Percentiles rank a stretch among this genome's conserved stretches.
These are phyloP conservation scores for Penicillium salamii DNA, from an alignment of 495 filamentous ascomycete species.

Conservation along the genomic window DNA sequence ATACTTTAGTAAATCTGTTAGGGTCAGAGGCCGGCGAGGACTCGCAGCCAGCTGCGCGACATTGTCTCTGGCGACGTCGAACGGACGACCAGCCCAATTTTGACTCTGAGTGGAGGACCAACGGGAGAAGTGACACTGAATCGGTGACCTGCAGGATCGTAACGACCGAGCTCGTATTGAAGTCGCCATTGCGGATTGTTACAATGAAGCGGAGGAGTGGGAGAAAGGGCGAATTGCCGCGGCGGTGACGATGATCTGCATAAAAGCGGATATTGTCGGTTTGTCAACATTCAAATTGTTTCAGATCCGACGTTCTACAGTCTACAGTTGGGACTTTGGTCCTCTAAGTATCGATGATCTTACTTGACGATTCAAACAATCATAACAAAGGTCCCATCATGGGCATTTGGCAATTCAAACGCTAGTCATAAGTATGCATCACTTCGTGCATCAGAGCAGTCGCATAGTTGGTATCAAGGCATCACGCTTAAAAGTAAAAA, in stretches of 20 bases:
- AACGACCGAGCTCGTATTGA: constrained; percentile 6
- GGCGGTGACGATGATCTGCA: constrained; percentile 11
- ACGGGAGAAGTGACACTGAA: constrained; percentile 1
- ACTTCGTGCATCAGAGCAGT: constrained; percentile 9
- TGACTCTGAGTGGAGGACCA: constrained; percentile 16
- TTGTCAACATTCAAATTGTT: not conserved
- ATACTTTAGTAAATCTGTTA: constrained; percentile 86
- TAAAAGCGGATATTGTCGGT: constrained; percentile 8
- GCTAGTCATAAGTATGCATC: constrained; percentile 4
- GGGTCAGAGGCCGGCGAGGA: constrained; percentile 74
- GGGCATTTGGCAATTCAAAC: not conserved
- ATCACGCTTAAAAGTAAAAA: constrained; percentile 15
- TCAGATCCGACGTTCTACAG: not conserved
- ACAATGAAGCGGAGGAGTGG: not conserved
- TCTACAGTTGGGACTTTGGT: too few relatives aligned
- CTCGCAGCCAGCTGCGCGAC: constrained; percentile 74
- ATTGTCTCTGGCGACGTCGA: constrained; percentile 61
- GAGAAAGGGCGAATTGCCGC: constrained; percentile 5
- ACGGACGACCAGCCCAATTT: constrained; percentile 19
- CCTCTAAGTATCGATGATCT: too few relatives aligned
- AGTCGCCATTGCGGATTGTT: constrained; percentile 9
- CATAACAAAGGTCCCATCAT: not conserved
- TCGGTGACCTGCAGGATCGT: not conserved
- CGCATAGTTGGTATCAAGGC: constrained; percentile 17
- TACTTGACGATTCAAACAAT: too few relatives aligned